Evolutionary conservation across 2,329 filamentous ascomycete genomes (phyloP), one percentile per base, ranked within the genome.

Genomic region (Epichloe baconii): DNA sequence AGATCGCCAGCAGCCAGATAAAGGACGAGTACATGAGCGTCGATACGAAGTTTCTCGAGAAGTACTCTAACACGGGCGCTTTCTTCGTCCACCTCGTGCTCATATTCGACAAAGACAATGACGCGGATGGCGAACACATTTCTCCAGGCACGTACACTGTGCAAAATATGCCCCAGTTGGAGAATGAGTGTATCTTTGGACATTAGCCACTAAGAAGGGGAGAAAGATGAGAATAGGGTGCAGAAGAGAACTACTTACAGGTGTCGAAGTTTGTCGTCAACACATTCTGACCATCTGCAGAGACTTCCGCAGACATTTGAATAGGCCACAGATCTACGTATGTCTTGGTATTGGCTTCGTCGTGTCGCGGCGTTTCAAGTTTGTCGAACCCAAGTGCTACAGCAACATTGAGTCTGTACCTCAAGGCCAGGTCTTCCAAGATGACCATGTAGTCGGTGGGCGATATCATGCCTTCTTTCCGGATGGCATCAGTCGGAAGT

Each of bases 311-410:
- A 5, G 88, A 91, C 87, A 95, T 95, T 57, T 95, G 89, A 49
- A 95, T 93, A 0, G 88, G 88, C 88, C 88, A 95, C 4, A 95
- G 70, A 61, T 95, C 88, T 54, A 95, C 87, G 60, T 84, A 91
- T 60, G 82, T 86, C 62, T 91, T 91, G 4, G 71, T 72, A 49
- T 83, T 79, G 17, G 64, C 61, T 4, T 74, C 75, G 40, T 80
- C 72, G 1, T 73, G 65, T 19, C 78, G 73, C 0, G 88, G 88
- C 0, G 88, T 78, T 60, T 93, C 85, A 2, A 95, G 71, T 1
- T 79, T 69, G 49, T 88, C 80, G 56, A 94, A 95, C 0, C 87
- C 88, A 61, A 86, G 88, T 0, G 85, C 88, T 40, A 95, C 76
- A 2, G 87, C 88, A 26, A 94, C 86, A 59, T 95, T 95, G 52